phyloP scores from a whole-genome alignment of 305 asterid genomes.

The Vinca major region DNA sequence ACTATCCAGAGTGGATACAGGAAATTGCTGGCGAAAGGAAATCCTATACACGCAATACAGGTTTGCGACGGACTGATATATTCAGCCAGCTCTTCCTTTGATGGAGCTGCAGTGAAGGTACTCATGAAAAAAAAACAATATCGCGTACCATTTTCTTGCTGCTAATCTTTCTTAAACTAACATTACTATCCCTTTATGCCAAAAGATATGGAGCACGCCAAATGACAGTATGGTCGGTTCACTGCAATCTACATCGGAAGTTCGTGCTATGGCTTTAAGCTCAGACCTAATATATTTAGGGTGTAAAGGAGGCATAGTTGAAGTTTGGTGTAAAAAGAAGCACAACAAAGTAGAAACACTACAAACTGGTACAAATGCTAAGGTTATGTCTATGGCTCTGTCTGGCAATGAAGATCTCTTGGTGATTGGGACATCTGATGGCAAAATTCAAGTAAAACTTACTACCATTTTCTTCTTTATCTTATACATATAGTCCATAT shows the following conservation, averaged over 20 bases:
- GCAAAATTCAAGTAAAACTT: conserved; percentile 57
- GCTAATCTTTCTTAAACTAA: neutral
- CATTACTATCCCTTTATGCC: neutral
- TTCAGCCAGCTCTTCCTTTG: conserved; percentile 50
- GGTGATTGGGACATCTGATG: conserved; percentile 72
- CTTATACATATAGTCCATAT: neutral
- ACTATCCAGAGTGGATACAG: conserved; percentile 61
- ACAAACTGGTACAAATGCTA: conserved; percentile 35
- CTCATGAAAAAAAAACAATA: neutral
- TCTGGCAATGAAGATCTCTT: conserved; percentile 47
- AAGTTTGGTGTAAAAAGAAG: conserved; percentile 73
- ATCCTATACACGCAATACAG: conserved; percentile 52
- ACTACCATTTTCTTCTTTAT: neutral
- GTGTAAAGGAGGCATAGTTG: conserved; percentile 57
- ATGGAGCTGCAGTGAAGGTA: conserved; percentile 75
- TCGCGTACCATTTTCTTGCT: neutral
- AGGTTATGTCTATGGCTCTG: conserved; percentile 55
- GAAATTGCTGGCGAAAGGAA: conserved; percentile 54
- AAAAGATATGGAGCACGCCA: conserved; percentile 64
- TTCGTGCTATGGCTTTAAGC: conserved; percentile 50
- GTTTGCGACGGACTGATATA: conserved; percentile 57
- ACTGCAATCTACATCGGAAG: conserved; percentile 45
- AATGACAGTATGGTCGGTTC: conserved; percentile 50
- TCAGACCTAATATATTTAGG: conserved; percentile 67
- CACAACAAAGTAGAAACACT: conserved; percentile 54